Evolutionary conservation across 108 stramenopile species (phyloP), one percentile per base, ranked within the genome.

Genomic region (Fragilaria crotonensis): DNA sequence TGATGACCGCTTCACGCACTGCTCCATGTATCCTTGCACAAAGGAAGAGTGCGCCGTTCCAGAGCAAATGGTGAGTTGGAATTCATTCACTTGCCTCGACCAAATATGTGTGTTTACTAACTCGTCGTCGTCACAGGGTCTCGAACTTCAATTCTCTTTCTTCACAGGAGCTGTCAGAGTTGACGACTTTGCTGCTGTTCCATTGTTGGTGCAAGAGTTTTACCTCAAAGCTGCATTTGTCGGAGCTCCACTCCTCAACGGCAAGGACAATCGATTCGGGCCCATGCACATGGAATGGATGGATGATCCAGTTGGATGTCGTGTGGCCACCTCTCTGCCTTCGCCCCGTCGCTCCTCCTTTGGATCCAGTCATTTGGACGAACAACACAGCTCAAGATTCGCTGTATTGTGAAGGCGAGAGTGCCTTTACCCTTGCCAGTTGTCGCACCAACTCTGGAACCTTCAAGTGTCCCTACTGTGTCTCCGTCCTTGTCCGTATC

Each of bases 21-120:
- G 51, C 9, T 52, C 51, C 2, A 5, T 52, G 25, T 52, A 52
- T 52, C 51, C 51, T 23, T 52, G 51, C 28, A n/a, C 51, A n/a
- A 52, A 52, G 26, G 4, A 28, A 27, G 51, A 52, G 26, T 52
- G 51, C 5, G 2, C 51, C 18, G 23, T 52, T 1, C 51, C 51
- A n/a, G 51, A 52, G 51, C 51, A 52, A 52, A 52, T 52, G 51
- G 51, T 52, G 27, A 52, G 51, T 3, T n/a, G 21, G 21, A 50
- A n/a, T n/a, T n/a, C n/a, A n/a, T n/a, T n/a, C n/a, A n/a, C n/a
- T n/a, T n/a, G n/a, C n/a, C n/a, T n/a, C n/a, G n/a, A n/a, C n/a
- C n/a, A n/a, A n/a, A n/a, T n/a, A n/a, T n/a, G n/a, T n/a, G n/a
- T n/a, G n/a, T n/a, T n/a, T n/a, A n/a, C n/a, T n/a, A n/a, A n/a